These are phyloP conservation scores for Lavandula angustifolia DNA, from an alignment of 257 asterid genomes.

Conservation along the genomic window DNA sequence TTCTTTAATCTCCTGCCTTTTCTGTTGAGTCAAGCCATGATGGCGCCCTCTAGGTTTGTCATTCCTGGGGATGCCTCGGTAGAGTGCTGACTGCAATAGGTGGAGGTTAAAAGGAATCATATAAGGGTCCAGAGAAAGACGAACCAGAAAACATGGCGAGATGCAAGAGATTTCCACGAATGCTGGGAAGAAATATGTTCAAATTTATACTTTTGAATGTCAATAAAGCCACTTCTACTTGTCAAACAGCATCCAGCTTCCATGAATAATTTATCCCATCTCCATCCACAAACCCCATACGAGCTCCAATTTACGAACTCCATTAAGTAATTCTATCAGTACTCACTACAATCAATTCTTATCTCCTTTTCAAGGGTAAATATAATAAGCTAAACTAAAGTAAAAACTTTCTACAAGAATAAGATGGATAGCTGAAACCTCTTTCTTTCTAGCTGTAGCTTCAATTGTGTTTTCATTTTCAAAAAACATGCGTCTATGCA, in stretches of 20 bases:
- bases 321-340: background rate
- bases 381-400: conserved; percentile 14
- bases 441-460: background rate
- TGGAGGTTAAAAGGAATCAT: conserved; percentile 4
- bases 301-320: conserved; percentile 8
- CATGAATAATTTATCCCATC: background rate
- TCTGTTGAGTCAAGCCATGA: conserved; percentile 74
- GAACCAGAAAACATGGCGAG: background rate
- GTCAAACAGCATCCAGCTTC: background rate
- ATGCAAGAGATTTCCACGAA: background rate
- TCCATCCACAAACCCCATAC: background rate
- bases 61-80: conserved; percentile 54
- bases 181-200: background rate
- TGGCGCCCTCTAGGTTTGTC: conserved; percentile 79
- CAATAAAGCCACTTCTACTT: background rate
- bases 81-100: conserved; percentile 53
- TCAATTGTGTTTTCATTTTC: background rate
- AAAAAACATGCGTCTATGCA: conserved; percentile 1
- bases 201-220: background rate
- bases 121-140: conserved; percentile 13
- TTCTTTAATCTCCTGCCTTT: conserved; percentile 85
- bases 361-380: conserved; percentile 14
- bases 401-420: background rate
- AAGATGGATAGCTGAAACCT: background rate
- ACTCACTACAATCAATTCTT: background rate